phyloP scores from a whole-genome alignment of 768 basidiomycete species.

The Termitomyces sp. region DNA sequence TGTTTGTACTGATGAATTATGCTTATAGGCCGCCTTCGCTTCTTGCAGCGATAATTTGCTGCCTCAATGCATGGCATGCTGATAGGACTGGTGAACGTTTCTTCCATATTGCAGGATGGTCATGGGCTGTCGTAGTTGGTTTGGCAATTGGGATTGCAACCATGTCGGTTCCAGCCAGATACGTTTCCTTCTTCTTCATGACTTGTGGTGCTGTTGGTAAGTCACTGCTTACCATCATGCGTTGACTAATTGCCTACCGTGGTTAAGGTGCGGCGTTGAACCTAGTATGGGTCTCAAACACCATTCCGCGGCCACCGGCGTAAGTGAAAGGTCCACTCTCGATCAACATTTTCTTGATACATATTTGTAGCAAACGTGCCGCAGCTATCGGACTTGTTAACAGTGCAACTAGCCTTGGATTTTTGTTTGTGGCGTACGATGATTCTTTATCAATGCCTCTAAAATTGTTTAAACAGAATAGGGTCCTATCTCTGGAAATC shows the following conservation, averaged over 20 bases:
- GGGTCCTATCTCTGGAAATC: constrained; percentile 56
- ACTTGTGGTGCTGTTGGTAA: constrained; percentile 39
- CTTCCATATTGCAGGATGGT: constrained; percentile 50
- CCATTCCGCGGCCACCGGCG: constrained; percentile 55
- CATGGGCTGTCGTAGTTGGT: constrained; percentile 54
- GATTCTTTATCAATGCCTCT: neutral
- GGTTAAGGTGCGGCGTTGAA: constrained; percentile 35
- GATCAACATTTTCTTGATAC: neutral
- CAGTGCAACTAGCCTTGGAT: constrained; percentile 48
- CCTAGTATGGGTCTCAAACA: constrained; percentile 58
- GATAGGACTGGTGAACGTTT: constrained; percentile 60
- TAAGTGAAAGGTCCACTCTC: constrained; percentile 16
- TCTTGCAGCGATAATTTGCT: constrained; percentile 40
- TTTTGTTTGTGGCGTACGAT: constrained; percentile 32
- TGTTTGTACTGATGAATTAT: neutral
- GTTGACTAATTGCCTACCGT: neutral
- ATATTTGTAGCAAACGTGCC: constrained; percentile 32
- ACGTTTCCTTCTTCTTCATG: constrained; percentile 63
- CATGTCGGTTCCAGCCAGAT: constrained; percentile 42
- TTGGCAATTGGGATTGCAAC: constrained; percentile 56
- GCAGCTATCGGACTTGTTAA: constrained; percentile 61
- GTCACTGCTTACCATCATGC: neutral
- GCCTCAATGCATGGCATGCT: constrained; percentile 49
- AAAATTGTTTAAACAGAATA: constrained; percentile 27
- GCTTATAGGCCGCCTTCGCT: constrained; percentile 54